Conservation (phyloP, 2,329 filamentous ascomycete genomes). For the Ophiostoma australiae region DNA sequence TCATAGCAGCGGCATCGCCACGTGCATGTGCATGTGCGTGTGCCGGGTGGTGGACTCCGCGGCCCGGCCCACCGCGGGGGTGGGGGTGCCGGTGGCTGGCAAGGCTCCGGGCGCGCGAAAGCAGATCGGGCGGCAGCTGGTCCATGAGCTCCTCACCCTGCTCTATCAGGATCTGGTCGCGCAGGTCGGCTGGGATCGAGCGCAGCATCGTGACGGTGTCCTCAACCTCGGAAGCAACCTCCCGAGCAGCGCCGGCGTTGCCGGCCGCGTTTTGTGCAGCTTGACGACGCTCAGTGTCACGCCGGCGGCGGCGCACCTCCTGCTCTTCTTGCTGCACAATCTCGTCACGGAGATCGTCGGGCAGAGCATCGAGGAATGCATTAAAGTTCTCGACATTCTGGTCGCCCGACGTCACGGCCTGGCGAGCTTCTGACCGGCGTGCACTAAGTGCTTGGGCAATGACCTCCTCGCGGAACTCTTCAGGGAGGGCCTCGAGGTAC, state of each 20-base stretch:
- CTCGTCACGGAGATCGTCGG: conserved; percentile 82
- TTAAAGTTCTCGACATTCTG: conserved; percentile 74
- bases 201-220: conserved; percentile 88
- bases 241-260: conserved; percentile 29
- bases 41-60: background rate
- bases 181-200: conserved; percentile 77
- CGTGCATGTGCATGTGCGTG: background rate
- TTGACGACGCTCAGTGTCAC: conserved; percentile 67
- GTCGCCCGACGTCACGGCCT: conserved; percentile 60
- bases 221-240: conserved; percentile 64
- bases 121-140: conserved; percentile 77
- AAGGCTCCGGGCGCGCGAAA: conserved; percentile 76
- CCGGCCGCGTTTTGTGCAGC: conserved; percentile 38
- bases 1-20: background rate
- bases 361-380: conserved; percentile 89
- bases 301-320: conserved; percentile 81
- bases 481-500: conserved; percentile 93
- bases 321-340: conserved; percentile 85
- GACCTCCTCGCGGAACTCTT: conserved; percentile 93
- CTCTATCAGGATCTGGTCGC: conserved; percentile 83
- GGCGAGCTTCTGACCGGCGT: conserved; percentile 70
- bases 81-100: conserved; percentile 36
- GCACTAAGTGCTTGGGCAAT: conserved; percentile 85
- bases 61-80: background rate
- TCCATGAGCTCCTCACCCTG: conserved; percentile 85